Percentiles rank a stretch among this genome's conserved stretches.
phyloP scores from a whole-genome alignment of 257 asterid genomes.

The Galeopsis tetrahit region DNA sequence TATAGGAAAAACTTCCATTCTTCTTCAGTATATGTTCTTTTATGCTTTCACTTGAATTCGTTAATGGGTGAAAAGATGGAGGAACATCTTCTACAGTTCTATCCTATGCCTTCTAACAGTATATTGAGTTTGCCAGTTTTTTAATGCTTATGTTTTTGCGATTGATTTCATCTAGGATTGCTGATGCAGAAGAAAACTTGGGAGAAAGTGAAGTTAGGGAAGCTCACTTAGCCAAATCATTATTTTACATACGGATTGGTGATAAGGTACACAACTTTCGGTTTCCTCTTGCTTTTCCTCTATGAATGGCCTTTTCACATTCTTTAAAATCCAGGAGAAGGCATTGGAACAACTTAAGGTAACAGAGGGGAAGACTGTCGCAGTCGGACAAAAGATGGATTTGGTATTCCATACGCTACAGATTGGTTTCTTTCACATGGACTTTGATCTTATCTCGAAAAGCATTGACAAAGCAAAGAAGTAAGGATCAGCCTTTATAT shows the following conservation, averaged over 20 bases:
- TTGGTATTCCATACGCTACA: constrained; percentile 79
- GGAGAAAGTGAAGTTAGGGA: constrained; percentile 98
- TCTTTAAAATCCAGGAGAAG: constrained; percentile 63
- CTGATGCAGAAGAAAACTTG: constrained; percentile 93
- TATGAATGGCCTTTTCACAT: constrained; percentile 18
- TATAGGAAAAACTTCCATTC: background rate
- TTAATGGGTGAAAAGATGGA: background rate
- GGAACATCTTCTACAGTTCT: background rate
- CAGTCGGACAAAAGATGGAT: constrained; percentile 99
- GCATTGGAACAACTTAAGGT: constrained; percentile 93
- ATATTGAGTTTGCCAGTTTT: background rate
- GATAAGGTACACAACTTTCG: constrained; percentile 53
- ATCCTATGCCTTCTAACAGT: constrained; percentile 6
- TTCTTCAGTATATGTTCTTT: background rate
- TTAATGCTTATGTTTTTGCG: constrained; percentile 31
- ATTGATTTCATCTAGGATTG: constrained; percentile 60
- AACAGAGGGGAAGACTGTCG: constrained; percentile 95
- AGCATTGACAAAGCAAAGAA: constrained; percentile 96
- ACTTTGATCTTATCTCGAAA: constrained; percentile 87
- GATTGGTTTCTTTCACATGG: constrained; percentile 90
- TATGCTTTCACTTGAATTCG: background rate
- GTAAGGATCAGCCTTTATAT: constrained; percentile 43
- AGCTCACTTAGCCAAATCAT: constrained; percentile 90
- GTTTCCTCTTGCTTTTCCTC: background rate
- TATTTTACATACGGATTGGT: constrained; percentile 73